These are phyloP conservation scores for Suillus sp. DNA, from an alignment of 768 basidiomycete species.

Conservation along the genomic window DNA sequence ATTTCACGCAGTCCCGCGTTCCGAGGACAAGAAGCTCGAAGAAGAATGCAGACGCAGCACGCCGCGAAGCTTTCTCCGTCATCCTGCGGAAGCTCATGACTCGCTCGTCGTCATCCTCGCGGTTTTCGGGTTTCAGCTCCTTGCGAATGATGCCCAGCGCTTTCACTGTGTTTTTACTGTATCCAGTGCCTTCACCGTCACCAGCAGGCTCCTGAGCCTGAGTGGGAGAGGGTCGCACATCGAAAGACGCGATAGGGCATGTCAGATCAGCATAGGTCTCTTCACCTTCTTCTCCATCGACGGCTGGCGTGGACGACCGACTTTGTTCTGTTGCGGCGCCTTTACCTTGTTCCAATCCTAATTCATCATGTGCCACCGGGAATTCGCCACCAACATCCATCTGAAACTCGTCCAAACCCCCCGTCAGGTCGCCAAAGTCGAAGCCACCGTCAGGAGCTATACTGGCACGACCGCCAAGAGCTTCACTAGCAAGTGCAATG, in stretches of 20 bases:
- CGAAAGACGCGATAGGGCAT: constrained; percentile 84
- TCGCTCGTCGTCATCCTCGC: constrained; percentile 54
- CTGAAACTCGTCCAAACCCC: constrained; percentile 66
- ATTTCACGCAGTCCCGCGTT: constrained; percentile 86
- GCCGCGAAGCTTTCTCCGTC: constrained; percentile 83
- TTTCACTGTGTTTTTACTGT: constrained; percentile 88
- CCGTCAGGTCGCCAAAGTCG: constrained; percentile 61
- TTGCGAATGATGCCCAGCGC: constrained; percentile 75
- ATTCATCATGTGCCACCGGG: constrained; percentile 31
- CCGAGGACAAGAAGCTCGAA: constrained; percentile 95
- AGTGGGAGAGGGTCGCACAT: constrained; percentile 58
- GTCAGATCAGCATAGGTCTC: constrained; percentile 66
- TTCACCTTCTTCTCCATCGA: constrained; percentile 63
- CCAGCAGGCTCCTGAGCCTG: constrained; percentile 47
- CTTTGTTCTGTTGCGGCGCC: constrained; percentile 60
- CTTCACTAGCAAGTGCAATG: constrained; percentile 55
- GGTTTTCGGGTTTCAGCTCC: constrained; percentile 60
- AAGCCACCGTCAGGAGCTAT: constrained; percentile 57
- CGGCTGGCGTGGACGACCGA: constrained; percentile 67
- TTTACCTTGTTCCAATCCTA: constrained; percentile 42
- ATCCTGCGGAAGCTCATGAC: constrained; percentile 76
- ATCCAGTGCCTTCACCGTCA: constrained; percentile 67
- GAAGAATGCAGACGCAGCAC: constrained; percentile 95
- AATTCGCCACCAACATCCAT: constrained; percentile 63
- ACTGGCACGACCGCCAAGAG: constrained; percentile 54